phyloP scores from a whole-genome alignment of 2,329 filamentous ascomycete genomes.

The Aspergillus intermedius region DNA sequence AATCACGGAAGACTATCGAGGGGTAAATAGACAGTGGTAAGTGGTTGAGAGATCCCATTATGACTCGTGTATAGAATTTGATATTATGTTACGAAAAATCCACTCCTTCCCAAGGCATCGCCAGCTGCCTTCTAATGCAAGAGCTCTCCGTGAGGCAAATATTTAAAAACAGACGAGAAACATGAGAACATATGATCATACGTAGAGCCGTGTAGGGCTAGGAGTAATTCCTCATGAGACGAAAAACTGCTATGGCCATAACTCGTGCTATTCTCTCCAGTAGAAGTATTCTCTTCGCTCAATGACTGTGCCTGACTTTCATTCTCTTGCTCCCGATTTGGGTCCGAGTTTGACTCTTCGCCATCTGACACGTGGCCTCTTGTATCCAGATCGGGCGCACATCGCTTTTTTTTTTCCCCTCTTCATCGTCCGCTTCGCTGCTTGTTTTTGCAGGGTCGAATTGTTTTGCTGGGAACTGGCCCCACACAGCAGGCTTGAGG shows the following conservation, averaged over 20 bases:
- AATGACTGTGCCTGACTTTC: neutral
- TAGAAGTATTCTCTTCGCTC: neutral
- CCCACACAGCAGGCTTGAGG: slow-evolving; percentile 3
- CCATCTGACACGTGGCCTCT: neutral
- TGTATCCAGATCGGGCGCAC: neutral
- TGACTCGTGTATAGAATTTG: too few relatives aligned
- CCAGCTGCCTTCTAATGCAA: too few relatives aligned
- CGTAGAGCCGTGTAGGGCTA: neutral
- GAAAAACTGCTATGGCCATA: neutral
- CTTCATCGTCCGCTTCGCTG: too few relatives aligned
- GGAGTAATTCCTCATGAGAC: neutral
- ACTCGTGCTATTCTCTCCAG: neutral
- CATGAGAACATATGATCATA: neutral
- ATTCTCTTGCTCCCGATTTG: neutral
- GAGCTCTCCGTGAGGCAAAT: too few relatives aligned
- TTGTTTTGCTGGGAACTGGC: slow-evolving; percentile 6
- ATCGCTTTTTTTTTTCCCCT: neutral
- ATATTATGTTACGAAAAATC: too few relatives aligned
- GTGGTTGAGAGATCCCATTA: too few relatives aligned
- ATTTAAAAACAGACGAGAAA: too few relatives aligned
- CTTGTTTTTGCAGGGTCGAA: too few relatives aligned
- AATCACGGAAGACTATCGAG: too few relatives aligned
- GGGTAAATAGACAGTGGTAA: too few relatives aligned
- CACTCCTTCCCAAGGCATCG: too few relatives aligned
- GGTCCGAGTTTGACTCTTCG: neutral